Evolutionary conservation across 78 protist genomes (phyloP).

Genomic region (Acrasis kona): DNA sequence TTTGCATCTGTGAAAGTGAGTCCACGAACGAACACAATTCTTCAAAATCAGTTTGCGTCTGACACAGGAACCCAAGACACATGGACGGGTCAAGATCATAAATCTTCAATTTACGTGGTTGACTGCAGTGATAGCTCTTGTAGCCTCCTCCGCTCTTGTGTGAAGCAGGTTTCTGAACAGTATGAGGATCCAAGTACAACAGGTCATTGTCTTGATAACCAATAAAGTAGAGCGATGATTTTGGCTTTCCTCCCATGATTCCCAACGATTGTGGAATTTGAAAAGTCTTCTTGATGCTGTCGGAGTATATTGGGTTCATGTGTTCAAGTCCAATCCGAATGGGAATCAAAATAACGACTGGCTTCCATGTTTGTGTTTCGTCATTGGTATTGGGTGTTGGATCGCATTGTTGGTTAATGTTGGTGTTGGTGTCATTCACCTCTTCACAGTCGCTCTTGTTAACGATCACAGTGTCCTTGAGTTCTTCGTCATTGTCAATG

Average conservation of each 20-base stretch:
- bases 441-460: too few relatives aligned
- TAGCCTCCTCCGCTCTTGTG: neutral
- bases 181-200: slow-evolving; percentile 65
- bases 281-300: neutral
- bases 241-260: slow-evolving; percentile 63
- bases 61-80: slow-evolving; percentile 52
- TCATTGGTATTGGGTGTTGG: too few relatives aligned
- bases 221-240: slow-evolving; percentile 54
- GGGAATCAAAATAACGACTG: slow-evolving; percentile 58
- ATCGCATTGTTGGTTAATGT: too few relatives aligned
- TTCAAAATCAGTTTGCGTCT: slow-evolving; percentile 39
- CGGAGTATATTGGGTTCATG: slow-evolving; percentile 29
- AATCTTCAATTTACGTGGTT: slow-evolving; percentile 51
- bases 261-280: slow-evolving; percentile 39
- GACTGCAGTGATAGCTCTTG: slow-evolving; percentile 48
- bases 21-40: neutral
- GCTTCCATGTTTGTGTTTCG: slow-evolving; percentile 51
- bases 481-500: too few relatives aligned
- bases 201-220: slow-evolving; percentile 55
- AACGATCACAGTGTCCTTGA: too few relatives aligned
- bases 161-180: slow-evolving; percentile 40
- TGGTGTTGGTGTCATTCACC: too few relatives aligned
- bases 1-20: neutral
- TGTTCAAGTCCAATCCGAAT: slow-evolving; percentile 48
- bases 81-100: slow-evolving; percentile 56